Base-by-base conservation (phyloP, 2,329 filamentous ascomycete species). In the Alternaria brassicicola region DNA sequence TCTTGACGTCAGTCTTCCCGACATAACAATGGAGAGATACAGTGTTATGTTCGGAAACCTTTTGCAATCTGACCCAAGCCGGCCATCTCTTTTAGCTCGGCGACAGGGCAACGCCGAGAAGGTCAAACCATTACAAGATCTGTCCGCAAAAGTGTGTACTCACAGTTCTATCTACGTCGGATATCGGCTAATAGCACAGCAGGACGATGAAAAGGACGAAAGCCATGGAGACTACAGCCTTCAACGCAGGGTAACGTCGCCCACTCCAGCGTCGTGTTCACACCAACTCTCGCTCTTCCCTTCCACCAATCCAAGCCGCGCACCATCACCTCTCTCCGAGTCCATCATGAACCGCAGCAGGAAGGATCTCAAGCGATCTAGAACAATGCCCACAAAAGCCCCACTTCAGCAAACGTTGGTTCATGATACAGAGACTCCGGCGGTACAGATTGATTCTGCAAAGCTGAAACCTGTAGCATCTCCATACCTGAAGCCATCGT, bases 1-100 rank as follows among this genome's bases (percentile, higher is more conserved):
- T 36, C 80, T 97, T 19, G 84, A 93, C 67, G 84, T 97, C 15
- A 87, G 93, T 51, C 95, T 97, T 56, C 93, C 94, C 1, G 85
- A 86, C 48, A 84, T 91, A 54, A 87, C 89, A 62, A 83, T 98
- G 83, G 94, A 97, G 74, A 84, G 94, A 47, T 98, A 97, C 68
- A 97, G 93, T 67, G 86, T 97, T 64, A 97, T 97, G 93, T 97
- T 98, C 72, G 87, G 89, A 54, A 86, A 85, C 35, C 82, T 97
- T 6, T 80, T 97, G 25, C 84, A 86, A 60, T 69, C 70, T 8
- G 66, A 66, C 13, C 54, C 65, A 12, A 68, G 57, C 31, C 66
- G 65, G 7, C 57, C 50, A 12, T 74, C 73, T 7, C 67, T 79
- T 5, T 59, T 78, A 17, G 67, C 66, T 26, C 67, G 77, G 55